phyloP scores from a whole-genome alignment of 331 rosid genomes.

The Cydonia oblonga region DNA sequence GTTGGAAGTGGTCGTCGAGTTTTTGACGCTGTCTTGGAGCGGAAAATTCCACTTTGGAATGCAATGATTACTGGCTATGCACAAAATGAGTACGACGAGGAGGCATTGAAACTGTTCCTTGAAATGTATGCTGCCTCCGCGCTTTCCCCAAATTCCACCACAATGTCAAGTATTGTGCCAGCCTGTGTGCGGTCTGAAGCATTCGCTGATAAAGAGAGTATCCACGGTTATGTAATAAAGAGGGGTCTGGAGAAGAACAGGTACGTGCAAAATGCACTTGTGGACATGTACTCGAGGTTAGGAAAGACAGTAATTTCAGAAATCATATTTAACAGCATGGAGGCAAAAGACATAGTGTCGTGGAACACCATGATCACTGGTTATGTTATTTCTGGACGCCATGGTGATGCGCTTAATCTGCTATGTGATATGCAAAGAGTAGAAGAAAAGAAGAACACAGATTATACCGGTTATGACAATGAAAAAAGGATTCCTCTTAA shows the following conservation, averaged over 20 bases:
- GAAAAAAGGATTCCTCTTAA: constrained; percentile 27
- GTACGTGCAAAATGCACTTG: constrained; percentile 70
- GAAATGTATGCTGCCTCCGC: constrained; percentile 38
- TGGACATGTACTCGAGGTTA: constrained; percentile 79
- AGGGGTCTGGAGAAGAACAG: constrained; percentile 47
- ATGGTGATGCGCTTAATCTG: constrained; percentile 49
- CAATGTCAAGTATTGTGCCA: constrained; percentile 66
- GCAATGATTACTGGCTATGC: constrained; percentile 71
- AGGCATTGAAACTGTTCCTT: constrained; percentile 51
- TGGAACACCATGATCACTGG: constrained; percentile 93
- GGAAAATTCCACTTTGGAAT: constrained; percentile 55
- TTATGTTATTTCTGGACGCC: constrained; percentile 42
- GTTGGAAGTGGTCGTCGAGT: constrained; percentile 44
- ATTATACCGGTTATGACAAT: constrained; percentile 16
- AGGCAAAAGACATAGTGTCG: constrained; percentile 53
- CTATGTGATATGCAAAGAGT: constrained; percentile 46
- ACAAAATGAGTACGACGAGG: constrained; percentile 44
- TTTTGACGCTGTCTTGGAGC: constrained; percentile 33
- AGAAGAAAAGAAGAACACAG: constrained; percentile 2
- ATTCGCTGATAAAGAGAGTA: constrained; percentile 41
- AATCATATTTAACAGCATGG: constrained; percentile 49
- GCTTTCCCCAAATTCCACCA: constrained; percentile 43
- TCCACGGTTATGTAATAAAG: constrained; percentile 59
- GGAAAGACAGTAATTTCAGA: constrained; percentile 44
- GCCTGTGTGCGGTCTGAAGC: constrained; percentile 42